Evolutionary conservation across 345 rosid species (phyloP).

Genomic region (Mercurialis annua): DNA sequence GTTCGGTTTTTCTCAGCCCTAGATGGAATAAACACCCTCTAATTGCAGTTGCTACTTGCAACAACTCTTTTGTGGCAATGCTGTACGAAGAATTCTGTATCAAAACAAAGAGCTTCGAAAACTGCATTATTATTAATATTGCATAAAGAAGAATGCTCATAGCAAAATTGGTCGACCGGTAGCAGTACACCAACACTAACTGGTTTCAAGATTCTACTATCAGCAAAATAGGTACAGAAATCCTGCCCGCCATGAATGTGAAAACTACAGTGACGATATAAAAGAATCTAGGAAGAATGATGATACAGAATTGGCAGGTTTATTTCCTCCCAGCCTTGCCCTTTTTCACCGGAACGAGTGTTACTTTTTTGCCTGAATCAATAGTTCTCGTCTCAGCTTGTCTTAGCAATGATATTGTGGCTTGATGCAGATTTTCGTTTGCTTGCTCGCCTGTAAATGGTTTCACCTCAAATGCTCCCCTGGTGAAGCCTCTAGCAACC

Average conservation of each 20-base stretch:
- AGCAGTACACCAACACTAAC: neutral
- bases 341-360: slow-evolving; percentile 68
- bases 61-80: neutral
- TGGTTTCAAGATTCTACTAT: neutral
- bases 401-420: slow-evolving; percentile 54
- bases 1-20: no score
- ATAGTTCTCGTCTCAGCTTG: slow-evolving; percentile 50
- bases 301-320: slow-evolving; percentile 3
- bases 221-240: neutral
- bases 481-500: slow-evolving; percentile 81
- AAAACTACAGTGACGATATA: neutral
- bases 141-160: neutral
- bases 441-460: slow-evolving; percentile 60
- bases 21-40: no score
- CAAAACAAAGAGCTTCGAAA: neutral
- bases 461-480: slow-evolving; percentile 83
- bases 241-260: neutral
- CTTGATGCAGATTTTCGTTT: slow-evolving; percentile 51
- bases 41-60: no score
- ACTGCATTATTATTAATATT: neutral
- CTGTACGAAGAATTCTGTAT: no score
- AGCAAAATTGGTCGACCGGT: slow-evolving; percentile 14
- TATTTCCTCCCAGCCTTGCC: slow-evolving; percentile 38
- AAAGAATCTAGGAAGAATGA: neutral
- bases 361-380: slow-evolving; percentile 62